Conservation (phyloP, 1,284 basidiomycete genomes). For the Volvariella surrecta region DNA sequence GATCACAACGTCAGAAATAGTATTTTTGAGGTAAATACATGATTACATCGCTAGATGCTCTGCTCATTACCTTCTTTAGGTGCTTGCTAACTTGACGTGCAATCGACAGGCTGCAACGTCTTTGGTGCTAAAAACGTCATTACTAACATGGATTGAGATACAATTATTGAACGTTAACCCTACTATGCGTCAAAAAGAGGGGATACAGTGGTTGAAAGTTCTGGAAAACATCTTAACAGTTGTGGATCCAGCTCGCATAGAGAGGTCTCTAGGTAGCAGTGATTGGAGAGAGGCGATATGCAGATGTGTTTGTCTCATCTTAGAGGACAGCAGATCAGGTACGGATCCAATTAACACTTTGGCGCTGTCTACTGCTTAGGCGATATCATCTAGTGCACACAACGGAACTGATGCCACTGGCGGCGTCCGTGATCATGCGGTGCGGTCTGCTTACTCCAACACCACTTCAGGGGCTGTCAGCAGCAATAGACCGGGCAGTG, state of each 20-base stretch:
- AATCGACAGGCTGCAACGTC: conserved; percentile 59
- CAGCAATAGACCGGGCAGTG: no score
- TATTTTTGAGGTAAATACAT: conserved; percentile 54
- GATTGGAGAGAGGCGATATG: conserved; percentile 42
- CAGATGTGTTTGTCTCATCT: conserved; percentile 39
- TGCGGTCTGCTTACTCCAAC: no score
- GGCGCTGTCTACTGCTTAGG: no score
- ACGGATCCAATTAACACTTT: no score
- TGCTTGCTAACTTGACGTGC: conserved; percentile 64
- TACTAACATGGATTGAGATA: conserved; percentile 76
- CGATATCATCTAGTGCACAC: no score
- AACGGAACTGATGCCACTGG: no score
- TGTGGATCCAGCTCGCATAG: conserved; percentile 38
- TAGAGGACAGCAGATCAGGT: conserved; percentile 18
- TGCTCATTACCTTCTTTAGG: conserved; percentile 26
- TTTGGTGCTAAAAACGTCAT: conserved; percentile 57
- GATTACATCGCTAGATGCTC: conserved; percentile 1
- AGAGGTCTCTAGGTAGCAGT: conserved; percentile 39
- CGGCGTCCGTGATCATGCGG: no score
- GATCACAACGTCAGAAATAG: conserved; percentile 47
- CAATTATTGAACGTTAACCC: conserved; percentile 38
- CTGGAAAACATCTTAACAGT: conserved; percentile 59
- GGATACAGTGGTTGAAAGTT: conserved; percentile 57
- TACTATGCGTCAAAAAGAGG: conserved; percentile 25
- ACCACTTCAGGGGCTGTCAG: no score